phyloP scores from a whole-genome alignment of 148 eudicot genomes.

The Chenopodium formosanum region DNA sequence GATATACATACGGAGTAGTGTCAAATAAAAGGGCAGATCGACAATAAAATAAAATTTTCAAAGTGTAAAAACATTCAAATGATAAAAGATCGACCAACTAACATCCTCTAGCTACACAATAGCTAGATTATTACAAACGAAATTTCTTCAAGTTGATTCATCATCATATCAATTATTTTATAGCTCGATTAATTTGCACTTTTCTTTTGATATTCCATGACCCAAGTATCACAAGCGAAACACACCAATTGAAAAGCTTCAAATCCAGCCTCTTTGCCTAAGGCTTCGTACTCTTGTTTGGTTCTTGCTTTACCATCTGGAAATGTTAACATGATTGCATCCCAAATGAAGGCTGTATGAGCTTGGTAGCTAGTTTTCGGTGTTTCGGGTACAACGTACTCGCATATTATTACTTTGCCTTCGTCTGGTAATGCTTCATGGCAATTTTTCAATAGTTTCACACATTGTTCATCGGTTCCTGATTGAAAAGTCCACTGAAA shows the following conservation, averaged over 20 bases:
- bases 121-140: too few species aligned
- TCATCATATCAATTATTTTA: too few species aligned
- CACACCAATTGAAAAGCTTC: constrained; percentile 16
- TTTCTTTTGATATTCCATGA: constrained; percentile 27
- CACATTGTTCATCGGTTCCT: constrained; percentile 41
- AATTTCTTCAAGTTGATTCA: too few species aligned
- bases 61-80: too few species aligned
- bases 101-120: too few species aligned
- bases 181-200: background rate
- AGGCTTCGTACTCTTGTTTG: constrained; percentile 25
- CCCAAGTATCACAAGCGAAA: constrained; percentile 30
- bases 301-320: constrained; percentile 38
- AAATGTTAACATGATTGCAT: constrained; percentile 30
- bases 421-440: constrained; percentile 31
- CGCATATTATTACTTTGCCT: constrained; percentile 38
- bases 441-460: constrained; percentile 42
- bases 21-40: too few species aligned
- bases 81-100: too few species aligned
- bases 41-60: too few species aligned
- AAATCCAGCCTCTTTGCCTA: constrained; percentile 42
- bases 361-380: constrained; percentile 25
- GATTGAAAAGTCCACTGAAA: constrained; percentile 36
- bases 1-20: too few species aligned
- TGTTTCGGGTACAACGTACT: constrained; percentile 30
- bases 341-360: constrained; percentile 21